Evolutionary conservation across 169 alveolate species (phyloP).

Genomic region (Eimeria necatrix): DNA sequence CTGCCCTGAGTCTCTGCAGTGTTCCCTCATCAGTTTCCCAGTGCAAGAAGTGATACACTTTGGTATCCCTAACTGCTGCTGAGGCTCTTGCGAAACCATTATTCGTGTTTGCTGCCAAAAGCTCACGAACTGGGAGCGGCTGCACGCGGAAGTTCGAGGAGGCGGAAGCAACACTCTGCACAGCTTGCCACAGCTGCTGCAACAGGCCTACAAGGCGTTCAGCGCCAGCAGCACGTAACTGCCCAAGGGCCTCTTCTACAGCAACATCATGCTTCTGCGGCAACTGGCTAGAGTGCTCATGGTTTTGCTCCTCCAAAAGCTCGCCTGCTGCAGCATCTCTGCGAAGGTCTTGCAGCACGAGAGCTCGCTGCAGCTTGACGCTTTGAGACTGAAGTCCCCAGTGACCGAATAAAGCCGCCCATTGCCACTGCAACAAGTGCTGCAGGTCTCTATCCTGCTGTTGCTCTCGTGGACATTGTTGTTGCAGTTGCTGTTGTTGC

Average conservation of each 20-base stretch:
- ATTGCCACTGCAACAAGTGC: constrained; percentile 65
- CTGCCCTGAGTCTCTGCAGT: constrained; percentile 56
- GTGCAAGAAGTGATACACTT: constrained; percentile 43
- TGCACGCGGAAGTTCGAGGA: constrained; percentile 8
- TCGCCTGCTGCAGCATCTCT: constrained; percentile 16
- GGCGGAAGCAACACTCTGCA: constrained; percentile 6
- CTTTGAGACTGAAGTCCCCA: constrained; percentile 48
- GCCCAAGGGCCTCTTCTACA: constrained; percentile 8
- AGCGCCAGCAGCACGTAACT: constrained; percentile 37
- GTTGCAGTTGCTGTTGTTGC: constrained; percentile 49
- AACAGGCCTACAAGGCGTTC: neutral
- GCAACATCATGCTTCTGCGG: neutral
- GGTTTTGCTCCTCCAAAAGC: neutral
- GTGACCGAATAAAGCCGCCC: constrained; percentile 43
- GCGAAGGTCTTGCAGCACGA: constrained; percentile 50
- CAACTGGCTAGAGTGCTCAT: constrained; percentile 7
- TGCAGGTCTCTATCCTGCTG: constrained; percentile 31
- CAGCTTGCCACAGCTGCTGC: constrained; percentile 63
- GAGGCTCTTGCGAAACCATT: constrained; percentile 2
- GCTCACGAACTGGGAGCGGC: constrained; percentile 55
- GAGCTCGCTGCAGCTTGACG: constrained; percentile 59
- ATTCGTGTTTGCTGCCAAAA: neutral
- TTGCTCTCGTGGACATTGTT: constrained; percentile 20
- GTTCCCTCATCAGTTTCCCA: constrained; percentile 54
- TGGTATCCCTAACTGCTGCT: constrained; percentile 16